These are phyloP conservation scores for Pyracantha coccinea DNA, from an alignment of 331 rosid species.

Conservation along the genomic window DNA sequence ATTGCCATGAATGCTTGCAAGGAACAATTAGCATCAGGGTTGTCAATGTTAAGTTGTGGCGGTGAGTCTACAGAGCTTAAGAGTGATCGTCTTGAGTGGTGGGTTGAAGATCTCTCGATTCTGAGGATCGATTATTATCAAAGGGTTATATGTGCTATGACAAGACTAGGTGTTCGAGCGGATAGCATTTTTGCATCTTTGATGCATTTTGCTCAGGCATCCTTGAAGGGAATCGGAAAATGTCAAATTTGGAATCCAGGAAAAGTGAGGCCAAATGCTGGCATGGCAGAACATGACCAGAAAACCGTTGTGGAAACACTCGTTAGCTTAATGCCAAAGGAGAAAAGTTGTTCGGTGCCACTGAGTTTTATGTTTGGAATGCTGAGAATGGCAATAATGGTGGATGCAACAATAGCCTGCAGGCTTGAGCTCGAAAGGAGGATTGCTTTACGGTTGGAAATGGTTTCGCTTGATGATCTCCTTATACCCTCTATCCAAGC, in stretches of 20 bases:
- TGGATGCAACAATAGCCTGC: conserved; percentile 53
- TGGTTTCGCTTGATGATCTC: conserved; percentile 67
- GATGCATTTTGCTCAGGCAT: conserved; percentile 77
- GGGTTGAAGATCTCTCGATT: conserved; percentile 71
- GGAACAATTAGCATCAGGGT: conserved; percentile 67
- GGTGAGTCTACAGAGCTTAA: conserved; percentile 50
- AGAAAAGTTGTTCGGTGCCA: conserved; percentile 49
- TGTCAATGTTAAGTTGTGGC: conserved; percentile 49
- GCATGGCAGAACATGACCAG: conserved; percentile 44
- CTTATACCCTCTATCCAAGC: conserved; percentile 60
- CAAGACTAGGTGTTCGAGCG: conserved; percentile 58
- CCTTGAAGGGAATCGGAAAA: conserved; percentile 63
- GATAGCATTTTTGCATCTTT: conserved; percentile 58
- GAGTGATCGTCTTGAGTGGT: conserved; percentile 52
- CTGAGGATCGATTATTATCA: conserved; percentile 52
- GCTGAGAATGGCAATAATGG: conserved; percentile 70
- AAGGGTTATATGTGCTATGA: conserved; percentile 59
- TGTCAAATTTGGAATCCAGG: conserved; percentile 56
- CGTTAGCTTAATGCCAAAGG: conserved; percentile 59
- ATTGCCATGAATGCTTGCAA: conserved; percentile 79
- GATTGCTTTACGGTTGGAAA: conserved; percentile 58
- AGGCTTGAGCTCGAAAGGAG: conserved; percentile 84
- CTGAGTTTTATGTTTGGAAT: conserved; percentile 69
- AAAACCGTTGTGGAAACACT: conserved; percentile 52
- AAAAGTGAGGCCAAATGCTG: conserved; percentile 30